Evolutionary conservation across 1,284 basidiomycete genomes (phyloP).

Genomic region (Takashimella tepidaria): DNA sequence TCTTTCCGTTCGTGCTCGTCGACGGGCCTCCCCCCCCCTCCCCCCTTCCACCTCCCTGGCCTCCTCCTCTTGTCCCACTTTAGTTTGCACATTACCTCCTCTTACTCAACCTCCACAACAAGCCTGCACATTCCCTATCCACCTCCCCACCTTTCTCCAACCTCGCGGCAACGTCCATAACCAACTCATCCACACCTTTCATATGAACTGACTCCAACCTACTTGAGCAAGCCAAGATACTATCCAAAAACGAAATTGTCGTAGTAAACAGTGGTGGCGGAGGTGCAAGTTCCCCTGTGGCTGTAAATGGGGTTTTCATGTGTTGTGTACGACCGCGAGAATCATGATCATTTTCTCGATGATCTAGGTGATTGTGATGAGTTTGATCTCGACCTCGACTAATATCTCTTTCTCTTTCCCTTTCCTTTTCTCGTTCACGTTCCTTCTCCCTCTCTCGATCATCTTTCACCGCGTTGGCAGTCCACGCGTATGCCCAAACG

Average conservation of each 20-base stretch:
- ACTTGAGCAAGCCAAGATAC: background rate
- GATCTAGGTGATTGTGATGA: background rate
- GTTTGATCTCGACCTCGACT: background rate
- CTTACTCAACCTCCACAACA: background rate
- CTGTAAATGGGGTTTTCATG: background rate
- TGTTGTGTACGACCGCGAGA: background rate
- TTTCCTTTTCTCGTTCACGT: background rate
- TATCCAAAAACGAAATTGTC: background rate
- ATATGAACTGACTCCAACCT: background rate
- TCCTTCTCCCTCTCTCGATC: background rate
- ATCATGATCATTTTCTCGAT: background rate
- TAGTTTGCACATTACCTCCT: no score
- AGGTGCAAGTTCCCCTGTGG: background rate
- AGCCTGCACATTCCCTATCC: background rate
- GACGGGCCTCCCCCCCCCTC: no score
- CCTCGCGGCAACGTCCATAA: background rate
- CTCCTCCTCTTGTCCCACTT: no score
- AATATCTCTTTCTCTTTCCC: background rate
- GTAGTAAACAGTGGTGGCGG: background rate
- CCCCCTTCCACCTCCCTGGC: no score
- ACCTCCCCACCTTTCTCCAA: background rate
- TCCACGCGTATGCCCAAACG: slow-evolving; percentile 22
- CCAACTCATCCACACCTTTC: background rate
- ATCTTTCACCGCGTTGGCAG: background rate
- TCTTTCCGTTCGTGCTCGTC: no score